phyloP scores from a whole-genome alignment of 176 grass and related monocot genomes.

The Raddia guianensis region DNA sequence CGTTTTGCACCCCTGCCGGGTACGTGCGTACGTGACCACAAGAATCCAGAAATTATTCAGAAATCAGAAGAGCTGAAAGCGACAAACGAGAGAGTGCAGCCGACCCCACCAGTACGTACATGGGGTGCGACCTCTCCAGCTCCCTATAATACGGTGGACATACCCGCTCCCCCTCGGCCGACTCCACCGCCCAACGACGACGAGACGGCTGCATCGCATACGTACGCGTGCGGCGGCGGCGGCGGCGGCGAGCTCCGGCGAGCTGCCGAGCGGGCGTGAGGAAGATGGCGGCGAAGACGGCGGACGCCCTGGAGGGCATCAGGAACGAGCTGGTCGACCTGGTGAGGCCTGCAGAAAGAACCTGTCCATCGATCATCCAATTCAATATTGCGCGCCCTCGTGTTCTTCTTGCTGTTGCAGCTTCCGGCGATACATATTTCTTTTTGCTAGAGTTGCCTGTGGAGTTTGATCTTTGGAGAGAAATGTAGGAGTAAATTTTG shows the following conservation, averaged over 20 bases:
- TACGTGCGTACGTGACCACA: too few relatives aligned
- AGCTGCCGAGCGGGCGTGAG: neutral
- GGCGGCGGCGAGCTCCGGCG: neutral
- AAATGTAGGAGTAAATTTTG: neutral
- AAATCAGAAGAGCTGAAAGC: too few relatives aligned
- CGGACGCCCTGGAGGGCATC: constrained; percentile 64
- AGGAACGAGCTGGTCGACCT: constrained; percentile 85
- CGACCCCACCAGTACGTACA: too few relatives aligned
- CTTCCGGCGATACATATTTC: neutral
- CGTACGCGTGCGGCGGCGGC: neutral
- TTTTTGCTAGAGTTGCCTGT: neutral
- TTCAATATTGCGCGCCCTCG: neutral
- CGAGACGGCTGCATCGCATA: neutral
- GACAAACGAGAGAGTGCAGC: too few relatives aligned
- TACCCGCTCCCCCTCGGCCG: neutral
- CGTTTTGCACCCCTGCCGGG: too few relatives aligned
- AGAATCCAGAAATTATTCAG: too few relatives aligned
- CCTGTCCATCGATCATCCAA: too few relatives aligned
- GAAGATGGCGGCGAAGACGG: neutral
- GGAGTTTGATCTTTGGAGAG: neutral
- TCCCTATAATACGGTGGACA: neutral
- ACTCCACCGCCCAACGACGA: too few relatives aligned
- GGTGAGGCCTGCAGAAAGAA: constrained; percentile 46
- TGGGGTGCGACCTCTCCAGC: too few relatives aligned
- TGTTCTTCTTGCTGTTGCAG: neutral